These are phyloP conservation scores for Suhomyces canberraensis DNA, from an alignment of 805 yeast species.

Conservation along the genomic window DNA sequence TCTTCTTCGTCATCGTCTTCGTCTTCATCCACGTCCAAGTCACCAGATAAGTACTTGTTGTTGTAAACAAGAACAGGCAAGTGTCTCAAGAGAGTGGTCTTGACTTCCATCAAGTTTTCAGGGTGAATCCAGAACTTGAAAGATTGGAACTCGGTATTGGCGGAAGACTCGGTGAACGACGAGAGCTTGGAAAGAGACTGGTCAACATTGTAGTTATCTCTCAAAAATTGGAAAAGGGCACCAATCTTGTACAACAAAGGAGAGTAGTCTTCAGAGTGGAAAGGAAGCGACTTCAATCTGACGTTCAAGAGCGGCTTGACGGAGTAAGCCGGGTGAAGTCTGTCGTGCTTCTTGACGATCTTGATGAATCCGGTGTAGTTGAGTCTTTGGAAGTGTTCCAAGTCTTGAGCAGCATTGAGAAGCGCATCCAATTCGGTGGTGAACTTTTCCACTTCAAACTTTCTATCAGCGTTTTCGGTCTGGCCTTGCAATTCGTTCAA, in stretches of 20 bases:
- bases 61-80: constrained; percentile 84
- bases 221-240: constrained; percentile 71
- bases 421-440: constrained; percentile 70
- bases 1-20: constrained; percentile 51
- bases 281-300: constrained; percentile 80
- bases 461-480: constrained; percentile 36
- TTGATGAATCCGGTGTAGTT: constrained; percentile 94
- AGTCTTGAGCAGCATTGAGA: constrained; percentile 71
- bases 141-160: constrained; percentile 48
- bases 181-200: constrained; percentile 48
- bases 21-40: constrained; percentile 47
- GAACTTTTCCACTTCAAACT: constrained; percentile 58
- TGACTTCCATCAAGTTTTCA: constrained; percentile 96
- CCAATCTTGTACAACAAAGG: constrained; percentile 85
- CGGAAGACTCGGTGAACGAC: constrained; percentile 40
- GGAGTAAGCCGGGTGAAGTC: constrained; percentile 82
- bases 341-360: constrained; percentile 94
- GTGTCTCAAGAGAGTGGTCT: constrained; percentile 90
- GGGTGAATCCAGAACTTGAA: constrained; percentile 95
- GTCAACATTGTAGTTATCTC: constrained; percentile 63
- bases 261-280: constrained; percentile 92
- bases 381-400: constrained; percentile 85
- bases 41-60: constrained; percentile 43
- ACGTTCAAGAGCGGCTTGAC: constrained; percentile 88
- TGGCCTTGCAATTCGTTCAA: constrained; percentile 62